Conservation (phyloP, 192 early-diverging fungal species). For the Podila epigama region DNA sequence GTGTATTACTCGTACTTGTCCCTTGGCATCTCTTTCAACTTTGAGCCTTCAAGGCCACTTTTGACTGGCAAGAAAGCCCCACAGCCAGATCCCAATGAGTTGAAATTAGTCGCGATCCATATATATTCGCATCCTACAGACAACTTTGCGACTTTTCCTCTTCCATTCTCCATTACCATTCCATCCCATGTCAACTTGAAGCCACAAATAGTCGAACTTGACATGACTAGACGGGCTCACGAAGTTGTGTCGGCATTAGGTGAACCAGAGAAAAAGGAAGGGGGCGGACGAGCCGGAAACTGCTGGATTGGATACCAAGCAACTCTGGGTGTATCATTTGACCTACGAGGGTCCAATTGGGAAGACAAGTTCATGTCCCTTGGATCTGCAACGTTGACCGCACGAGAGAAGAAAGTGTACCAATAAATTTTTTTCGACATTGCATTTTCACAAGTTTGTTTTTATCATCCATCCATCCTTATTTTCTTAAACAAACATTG, state of each 20-base stretch:
- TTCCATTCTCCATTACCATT: conserved; percentile 14
- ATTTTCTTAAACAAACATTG: neutral
- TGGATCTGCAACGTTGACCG: conserved; percentile 2
- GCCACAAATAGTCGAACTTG: conserved; percentile 2
- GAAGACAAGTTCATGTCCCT: conserved; percentile 54
- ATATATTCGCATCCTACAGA: conserved; percentile 52
- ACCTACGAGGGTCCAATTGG: conserved; percentile 57
- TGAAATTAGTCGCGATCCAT: conserved; percentile 52
- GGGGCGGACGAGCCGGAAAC: conserved; percentile 50
- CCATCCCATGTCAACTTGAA: neutral
- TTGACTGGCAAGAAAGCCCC: neutral
- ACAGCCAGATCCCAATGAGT: neutral
- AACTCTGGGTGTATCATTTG: conserved; percentile 39
- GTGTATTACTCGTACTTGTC: conserved; percentile 49
- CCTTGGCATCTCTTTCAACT: conserved; percentile 56
- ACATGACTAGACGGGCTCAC: conserved; percentile 34
- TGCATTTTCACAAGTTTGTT: neutral
- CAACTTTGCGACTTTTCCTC: conserved; percentile 48
- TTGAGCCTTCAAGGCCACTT: conserved; percentile 17
- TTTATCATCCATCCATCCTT: neutral
- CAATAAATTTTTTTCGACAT: neutral
- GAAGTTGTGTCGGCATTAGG: conserved; percentile 51
- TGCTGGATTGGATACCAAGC: conserved; percentile 60
- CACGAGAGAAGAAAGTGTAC: neutral
- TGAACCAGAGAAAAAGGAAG: conserved; percentile 56